Evolutionary conservation across 2,329 filamentous ascomycete genomes (phyloP), one percentile per base, ranked within the genome.

Genomic region (Pestalotiopsis fici): DNA sequence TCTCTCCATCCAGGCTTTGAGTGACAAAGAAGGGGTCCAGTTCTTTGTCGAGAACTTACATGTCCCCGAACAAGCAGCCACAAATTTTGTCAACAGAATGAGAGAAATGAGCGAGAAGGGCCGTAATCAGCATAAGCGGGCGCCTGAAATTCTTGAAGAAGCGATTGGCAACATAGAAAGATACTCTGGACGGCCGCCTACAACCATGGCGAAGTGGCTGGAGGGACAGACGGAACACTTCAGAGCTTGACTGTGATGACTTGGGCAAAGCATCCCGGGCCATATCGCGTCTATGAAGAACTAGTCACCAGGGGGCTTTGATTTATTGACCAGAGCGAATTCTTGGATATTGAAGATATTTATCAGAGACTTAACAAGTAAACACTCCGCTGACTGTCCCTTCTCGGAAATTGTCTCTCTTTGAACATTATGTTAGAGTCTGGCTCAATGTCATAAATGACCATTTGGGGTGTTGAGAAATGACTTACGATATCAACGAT

Each of bases 401-500:
- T 3, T 27, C 13, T 15, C 50, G 6, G 59, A 59, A 68, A 27
- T 68, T 59, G n/a, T 31, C 23, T 18, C 65, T 66, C 64, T 65
- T 4, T 7, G 31, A 60, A 3, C 21, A 31, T 7, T 4, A n/a
- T 27, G 13, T 60, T 21, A 37, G 27, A 15, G 6, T 15, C 7
- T 27, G 4, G 13, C 1, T 18, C 25, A 21, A 18, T 5, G 18
- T 11, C 18, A 21, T 5, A 21, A 5, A 31, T 60, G 31, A 21
- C 15, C n/a, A 39, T 11, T 5, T n/a, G 35, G 3, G 4, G 43
- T 7, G n/a, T n/a, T 21, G 21, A 50, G 43, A 21, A 3, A 21
- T 50, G 28, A 75, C 76, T 77, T 72, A 78, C 76, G 62, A 78
- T 78, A 69, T 78, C 76, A 43, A 68, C 71, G 55, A 78, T 74